phyloP scores from a whole-genome alignment of 2,329 filamentous ascomycete species.

The Diaporthe batatas region DNA sequence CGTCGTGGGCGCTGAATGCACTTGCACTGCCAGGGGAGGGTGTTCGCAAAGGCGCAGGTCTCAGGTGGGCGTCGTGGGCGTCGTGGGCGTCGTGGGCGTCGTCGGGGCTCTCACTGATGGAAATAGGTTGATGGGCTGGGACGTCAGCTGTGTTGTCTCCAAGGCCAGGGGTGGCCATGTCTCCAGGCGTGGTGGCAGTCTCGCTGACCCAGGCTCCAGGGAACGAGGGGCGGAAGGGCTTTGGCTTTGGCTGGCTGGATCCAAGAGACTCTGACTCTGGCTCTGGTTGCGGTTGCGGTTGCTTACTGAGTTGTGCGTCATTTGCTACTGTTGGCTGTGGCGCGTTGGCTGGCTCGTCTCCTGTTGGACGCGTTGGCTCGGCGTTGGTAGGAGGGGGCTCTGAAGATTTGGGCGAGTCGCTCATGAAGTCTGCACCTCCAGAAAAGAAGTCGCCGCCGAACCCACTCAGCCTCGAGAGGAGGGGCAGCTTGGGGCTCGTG shows the following conservation, averaged over 20 bases:
- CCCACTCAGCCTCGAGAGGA: conserved; percentile 69
- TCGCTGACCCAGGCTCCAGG: conserved; percentile 52
- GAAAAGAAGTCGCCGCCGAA: conserved; percentile 73
- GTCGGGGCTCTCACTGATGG: conserved; percentile 36
- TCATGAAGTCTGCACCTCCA: conserved; percentile 46
- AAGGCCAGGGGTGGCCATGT: conserved; percentile 37
- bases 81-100: conserved; percentile 18
- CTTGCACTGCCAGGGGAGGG: conserved; percentile 36
- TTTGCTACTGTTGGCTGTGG: neutral
- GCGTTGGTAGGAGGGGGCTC: conserved; percentile 5
- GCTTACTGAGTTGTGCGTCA: neutral
- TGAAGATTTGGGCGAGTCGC: conserved; percentile 45
- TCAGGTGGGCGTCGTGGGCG: conserved; percentile 28
- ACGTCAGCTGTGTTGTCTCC: conserved; percentile 21
- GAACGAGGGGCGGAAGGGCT: conserved; percentile 46
- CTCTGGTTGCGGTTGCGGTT: too few species aligned
- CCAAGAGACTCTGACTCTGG: neutral
- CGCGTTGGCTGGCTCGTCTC: neutral
- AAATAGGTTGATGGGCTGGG: conserved; percentile 22
- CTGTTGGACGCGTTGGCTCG: conserved; percentile 12
- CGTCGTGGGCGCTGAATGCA: conserved; percentile 28
- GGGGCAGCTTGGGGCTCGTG: conserved; percentile 69
- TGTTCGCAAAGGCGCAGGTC: conserved; percentile 38
- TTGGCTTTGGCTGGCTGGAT: conserved; percentile 37
- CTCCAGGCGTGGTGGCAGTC: conserved; percentile 45